These are phyloP conservation scores for Dictyostelium citrinum DNA, from an alignment of 78 protist species.

Conservation along the genomic window DNA sequence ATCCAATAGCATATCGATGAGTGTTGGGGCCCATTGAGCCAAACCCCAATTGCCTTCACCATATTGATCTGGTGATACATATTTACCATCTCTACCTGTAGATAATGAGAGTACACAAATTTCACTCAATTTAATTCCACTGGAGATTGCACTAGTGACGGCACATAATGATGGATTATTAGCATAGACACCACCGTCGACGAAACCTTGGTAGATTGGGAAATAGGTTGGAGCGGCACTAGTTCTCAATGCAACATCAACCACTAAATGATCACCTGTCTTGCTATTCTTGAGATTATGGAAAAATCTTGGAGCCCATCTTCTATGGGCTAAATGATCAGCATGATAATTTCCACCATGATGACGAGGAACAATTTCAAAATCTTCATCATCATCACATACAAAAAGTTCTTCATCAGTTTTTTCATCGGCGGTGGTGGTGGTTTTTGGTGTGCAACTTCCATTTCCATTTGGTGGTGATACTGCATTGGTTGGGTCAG, in stretches of 20 bases:
- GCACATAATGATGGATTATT: constrained; percentile 75
- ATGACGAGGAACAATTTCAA: constrained; percentile 30
- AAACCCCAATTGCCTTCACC: constrained; percentile 73
- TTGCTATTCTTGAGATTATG: constrained; percentile 51
- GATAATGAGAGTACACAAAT: constrained; percentile 63
- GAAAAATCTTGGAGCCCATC: constrained; percentile 80
- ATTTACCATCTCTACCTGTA: constrained; percentile 67
- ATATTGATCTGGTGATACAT: constrained; percentile 66
- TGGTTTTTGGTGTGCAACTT: background rate
- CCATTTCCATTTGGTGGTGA: background rate
- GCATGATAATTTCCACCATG: background rate
- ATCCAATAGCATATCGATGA: constrained; percentile 67
- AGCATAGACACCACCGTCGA: constrained; percentile 80
- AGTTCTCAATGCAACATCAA: constrained; percentile 69
- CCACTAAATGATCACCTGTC: constrained; percentile 37
- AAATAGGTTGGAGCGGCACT: constrained; percentile 81
- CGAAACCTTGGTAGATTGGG: constrained; percentile 78
- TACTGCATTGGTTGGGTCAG: background rate
- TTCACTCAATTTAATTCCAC: constrained; percentile 11
- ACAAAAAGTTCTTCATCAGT: background rate
- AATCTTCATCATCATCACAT: constrained; percentile 31
- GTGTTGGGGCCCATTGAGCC: constrained; percentile 75
- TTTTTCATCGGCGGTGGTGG: background rate
- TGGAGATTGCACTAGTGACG: constrained; percentile 38
- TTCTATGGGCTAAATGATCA: background rate